A percentile compares a stretch with the other conserved stretches of the same genome.
Conservation (phyloP, 305 asterid species). For the Solanum chacoense region DNA sequence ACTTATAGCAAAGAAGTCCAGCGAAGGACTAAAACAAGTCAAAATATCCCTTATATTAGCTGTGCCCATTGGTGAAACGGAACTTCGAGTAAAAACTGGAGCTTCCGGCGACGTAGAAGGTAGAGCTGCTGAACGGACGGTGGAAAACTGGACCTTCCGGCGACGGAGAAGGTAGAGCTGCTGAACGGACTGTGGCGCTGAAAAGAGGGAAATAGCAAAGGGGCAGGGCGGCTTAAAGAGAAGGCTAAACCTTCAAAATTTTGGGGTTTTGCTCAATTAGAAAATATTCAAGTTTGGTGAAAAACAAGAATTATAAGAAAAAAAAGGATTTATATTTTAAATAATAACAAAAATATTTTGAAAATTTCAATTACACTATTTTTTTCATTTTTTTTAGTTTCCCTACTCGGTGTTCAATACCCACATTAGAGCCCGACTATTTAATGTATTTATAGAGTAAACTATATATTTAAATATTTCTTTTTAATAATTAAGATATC, state of each 20-base stretch:
- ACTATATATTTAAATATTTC: background rate
- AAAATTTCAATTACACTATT: background rate
- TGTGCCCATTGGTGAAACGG: constrained; percentile 33
- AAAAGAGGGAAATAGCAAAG: background rate
- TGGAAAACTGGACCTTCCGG: background rate
- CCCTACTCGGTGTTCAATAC: background rate
- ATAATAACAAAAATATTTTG: background rate
- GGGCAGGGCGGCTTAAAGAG: background rate
- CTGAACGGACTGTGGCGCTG: background rate
- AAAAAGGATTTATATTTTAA: background rate
- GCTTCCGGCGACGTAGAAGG: background rate
- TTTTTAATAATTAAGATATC: background rate
- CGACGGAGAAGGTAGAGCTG: background rate
- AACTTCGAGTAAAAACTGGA: background rate
- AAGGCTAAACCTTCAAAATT: background rate
- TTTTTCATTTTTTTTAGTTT: too few species aligned
- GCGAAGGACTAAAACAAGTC: constrained; percentile 58
- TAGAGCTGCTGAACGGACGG: background rate
- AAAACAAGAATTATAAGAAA: background rate
- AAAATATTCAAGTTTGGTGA: background rate
- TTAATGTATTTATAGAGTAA: background rate
- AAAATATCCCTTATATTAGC: constrained; percentile 56
- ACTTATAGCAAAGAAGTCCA: constrained; percentile 65
- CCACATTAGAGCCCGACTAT: background rate
- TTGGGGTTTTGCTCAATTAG: background rate